A percentile compares a stretch with the other conserved stretches of the same genome.
These are phyloP conservation scores for Penicillium sp. DNA, from an alignment of 2,329 filamentous ascomycete species.

Conservation along the genomic window DNA sequence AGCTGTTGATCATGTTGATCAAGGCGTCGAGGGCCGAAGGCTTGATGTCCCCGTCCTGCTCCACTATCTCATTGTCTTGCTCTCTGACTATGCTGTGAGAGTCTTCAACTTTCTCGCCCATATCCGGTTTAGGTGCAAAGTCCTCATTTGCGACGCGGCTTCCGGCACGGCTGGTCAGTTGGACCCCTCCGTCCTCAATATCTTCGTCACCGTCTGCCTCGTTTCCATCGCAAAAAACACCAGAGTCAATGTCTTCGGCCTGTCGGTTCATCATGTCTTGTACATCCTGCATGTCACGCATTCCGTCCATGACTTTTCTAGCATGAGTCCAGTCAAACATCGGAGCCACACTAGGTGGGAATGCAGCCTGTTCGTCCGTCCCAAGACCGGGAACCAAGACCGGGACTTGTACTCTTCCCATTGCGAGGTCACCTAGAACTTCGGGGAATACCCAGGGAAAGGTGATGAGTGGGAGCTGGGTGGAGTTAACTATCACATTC, in stretches of 20 bases:
- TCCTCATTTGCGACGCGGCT: not conserved
- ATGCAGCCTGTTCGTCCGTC: not conserved
- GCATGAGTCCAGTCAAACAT: not conserved
- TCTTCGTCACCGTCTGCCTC: not conserved
- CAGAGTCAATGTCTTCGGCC: not conserved
- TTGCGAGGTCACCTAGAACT: conserved; percentile 70
- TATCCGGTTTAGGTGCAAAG: not conserved
- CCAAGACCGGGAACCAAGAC: not conserved
- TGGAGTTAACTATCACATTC: conserved; percentile 14
- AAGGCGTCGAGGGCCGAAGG: conserved; percentile 29
- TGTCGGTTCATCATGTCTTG: not conserved
- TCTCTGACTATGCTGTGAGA: not conserved
- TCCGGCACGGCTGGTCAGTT: not conserved
- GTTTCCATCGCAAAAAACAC: not conserved
- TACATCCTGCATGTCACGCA: not conserved
- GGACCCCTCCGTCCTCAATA: not conserved
- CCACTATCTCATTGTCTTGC: conserved; percentile 20
- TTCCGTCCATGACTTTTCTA: not conserved
- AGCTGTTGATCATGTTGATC: conserved; percentile 8
- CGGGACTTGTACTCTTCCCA: conserved; percentile 31
- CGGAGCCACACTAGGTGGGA: not conserved
- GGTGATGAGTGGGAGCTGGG: conserved; percentile 76
- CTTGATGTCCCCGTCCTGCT: conserved; percentile 25
- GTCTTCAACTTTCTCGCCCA: not conserved
- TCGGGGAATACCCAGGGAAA: conserved; percentile 90